Base-by-base conservation (phyloP, 176 grass and related monocot species). In the Typha latifolia region DNA sequence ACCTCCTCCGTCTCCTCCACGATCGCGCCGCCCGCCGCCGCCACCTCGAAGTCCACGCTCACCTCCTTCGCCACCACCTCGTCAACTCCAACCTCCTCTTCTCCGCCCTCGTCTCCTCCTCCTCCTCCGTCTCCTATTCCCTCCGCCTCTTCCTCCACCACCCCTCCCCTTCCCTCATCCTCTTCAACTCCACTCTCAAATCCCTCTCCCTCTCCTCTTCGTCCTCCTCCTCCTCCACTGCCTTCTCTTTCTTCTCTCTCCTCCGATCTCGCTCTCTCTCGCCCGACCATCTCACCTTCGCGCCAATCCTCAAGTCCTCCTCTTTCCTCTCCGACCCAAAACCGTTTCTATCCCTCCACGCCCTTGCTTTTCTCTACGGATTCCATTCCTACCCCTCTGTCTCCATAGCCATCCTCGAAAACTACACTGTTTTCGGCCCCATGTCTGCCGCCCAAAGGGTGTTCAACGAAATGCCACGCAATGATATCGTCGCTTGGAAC, bases 1-100 rank as follows among this genome's bases (percentile, higher is more conserved):
- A 78, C 1, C 72, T 90, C 1, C 86, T 85, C 72, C 68, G 75
- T 47, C 76, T 90, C 48, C 87, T 85, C 48, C 79, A 82, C 76
- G 55, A 24, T 48, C 37, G 51, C 12, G 3, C 2, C 11, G 67
- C 76, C 52, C 76, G 82, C 48, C 32, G 21, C 16, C 72, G 72
- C 49, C 72, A 73, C 51, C 72, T 72, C 19, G 62, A 80, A 67
- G 79, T 85, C 71, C 75, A 82, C 67, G 82, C 57, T 14, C 77
- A 79, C 75, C 66, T 76, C 63, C 67, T 89, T 65, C 79, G 79
- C 51, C 79, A 47, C 66, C 57, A 61, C 63, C 76, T 79, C 62
- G 63, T 57, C 50, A 31, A 27, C 43, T 66, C 52, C 12, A 64
- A 78, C 27, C n/a, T 73, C 48, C 59, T 76, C 63, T 20, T 61